These are phyloP conservation scores for Dendrobium huoshanense DNA, from an alignment of 106 monocot genomes.

Conservation along the genomic window DNA sequence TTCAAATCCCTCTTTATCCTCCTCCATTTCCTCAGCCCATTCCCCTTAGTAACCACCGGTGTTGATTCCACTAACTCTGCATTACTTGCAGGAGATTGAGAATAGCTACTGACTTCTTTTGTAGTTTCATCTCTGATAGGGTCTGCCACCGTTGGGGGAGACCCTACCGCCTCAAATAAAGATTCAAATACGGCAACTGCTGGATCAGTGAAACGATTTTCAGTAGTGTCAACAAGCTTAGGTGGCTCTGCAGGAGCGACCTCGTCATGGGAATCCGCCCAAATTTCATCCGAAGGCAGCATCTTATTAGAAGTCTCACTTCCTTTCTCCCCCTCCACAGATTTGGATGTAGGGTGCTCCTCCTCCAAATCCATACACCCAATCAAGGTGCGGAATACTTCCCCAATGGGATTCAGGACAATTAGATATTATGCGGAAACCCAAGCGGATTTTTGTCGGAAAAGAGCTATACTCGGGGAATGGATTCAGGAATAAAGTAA, in stretches of 20 bases:
- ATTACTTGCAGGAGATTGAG: background rate
- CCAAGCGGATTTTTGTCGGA: background rate
- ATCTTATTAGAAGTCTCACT: background rate
- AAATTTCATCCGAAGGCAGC: background rate
- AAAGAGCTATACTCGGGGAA: background rate
- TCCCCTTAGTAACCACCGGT: constrained; percentile 22
- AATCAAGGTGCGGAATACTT: background rate
- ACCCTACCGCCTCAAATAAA: background rate
- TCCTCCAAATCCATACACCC: constrained; percentile 2
- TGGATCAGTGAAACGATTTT: background rate
- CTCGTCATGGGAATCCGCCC: background rate
- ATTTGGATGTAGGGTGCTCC: background rate
- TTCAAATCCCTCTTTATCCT: constrained; percentile 39
- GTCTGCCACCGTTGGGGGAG: background rate
- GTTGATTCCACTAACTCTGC: background rate
- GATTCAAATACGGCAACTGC: background rate
- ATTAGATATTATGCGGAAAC: background rate
- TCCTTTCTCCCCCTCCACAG: background rate
- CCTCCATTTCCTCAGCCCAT: constrained; percentile 69
- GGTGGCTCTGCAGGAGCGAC: background rate
- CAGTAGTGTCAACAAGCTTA: background rate
- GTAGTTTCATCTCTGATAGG: background rate
- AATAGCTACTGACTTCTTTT: background rate
- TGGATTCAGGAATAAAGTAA: background rate
- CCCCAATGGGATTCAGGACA: background rate